These are phyloP conservation scores for Neoarthrinium moseri DNA, from an alignment of 2,329 filamentous ascomycete species.

Conservation along the genomic window DNA sequence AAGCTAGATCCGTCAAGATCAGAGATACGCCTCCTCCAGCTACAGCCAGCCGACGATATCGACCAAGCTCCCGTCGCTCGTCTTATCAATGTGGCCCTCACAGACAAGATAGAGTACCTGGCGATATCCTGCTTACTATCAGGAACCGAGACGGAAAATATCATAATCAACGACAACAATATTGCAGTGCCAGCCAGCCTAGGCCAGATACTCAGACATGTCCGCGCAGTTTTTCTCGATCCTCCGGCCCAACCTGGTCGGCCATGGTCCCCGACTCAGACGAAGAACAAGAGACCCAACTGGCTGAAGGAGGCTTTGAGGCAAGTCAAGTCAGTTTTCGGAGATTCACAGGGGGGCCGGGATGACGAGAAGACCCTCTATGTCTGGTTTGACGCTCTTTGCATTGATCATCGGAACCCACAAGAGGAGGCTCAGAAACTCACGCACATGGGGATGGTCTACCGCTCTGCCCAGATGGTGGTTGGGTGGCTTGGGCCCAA, in stretches of 20 bases:
- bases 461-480: slow-evolving; percentile 3
- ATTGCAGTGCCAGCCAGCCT: background rate
- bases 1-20: slow-evolving; percentile 1
- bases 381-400: slow-evolving; percentile 3
- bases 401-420: background rate
- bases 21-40: slow-evolving; percentile 6
- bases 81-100: slow-evolving; percentile 5
- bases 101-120: slow-evolving; percentile 5
- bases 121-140: slow-evolving; percentile 1
- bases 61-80: slow-evolving; percentile 1
- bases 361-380: background rate
- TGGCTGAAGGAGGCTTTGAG: slow-evolving; percentile 3
- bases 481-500: slow-evolving; percentile 7
- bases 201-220: slow-evolving; percentile 2
- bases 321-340: slow-evolving; percentile 4
- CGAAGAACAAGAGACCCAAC: slow-evolving; percentile 1
- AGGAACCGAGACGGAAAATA: background rate
- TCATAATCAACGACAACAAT: slow-evolving; percentile 1
- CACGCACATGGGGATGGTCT: slow-evolving; percentile 7
- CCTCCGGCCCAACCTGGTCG: background rate
- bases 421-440: slow-evolving; percentile 3
- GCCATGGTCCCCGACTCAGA: background rate
- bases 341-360: background rate
- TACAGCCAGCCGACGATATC: slow-evolving; percentile 4
- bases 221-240: slow-evolving; percentile 4